Conservation (phyloP, 441 rosid genomes). For the Heliophila coronopifolia region DNA sequence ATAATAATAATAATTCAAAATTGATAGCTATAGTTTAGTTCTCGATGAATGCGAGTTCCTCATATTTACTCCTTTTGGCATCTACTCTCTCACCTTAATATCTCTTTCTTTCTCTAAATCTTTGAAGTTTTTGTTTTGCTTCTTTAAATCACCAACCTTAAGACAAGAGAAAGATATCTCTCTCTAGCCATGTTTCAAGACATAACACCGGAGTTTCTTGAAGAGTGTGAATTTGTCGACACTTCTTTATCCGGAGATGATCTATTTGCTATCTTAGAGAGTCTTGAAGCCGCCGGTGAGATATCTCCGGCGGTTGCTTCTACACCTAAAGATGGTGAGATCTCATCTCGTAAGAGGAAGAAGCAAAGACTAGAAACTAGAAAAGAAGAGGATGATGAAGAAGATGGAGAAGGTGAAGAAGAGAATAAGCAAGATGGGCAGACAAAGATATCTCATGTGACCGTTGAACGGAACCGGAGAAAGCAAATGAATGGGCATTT, state of each 20-base stretch:
- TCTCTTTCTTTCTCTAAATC: conserved; percentile 14
- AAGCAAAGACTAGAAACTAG: conserved; percentile 21
- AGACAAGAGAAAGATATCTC: not conserved
- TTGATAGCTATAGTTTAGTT: conserved; percentile 46
- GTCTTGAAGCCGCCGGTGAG: conserved; percentile 54
- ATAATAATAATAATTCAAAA: conserved; percentile 11
- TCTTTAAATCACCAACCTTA: not conserved
- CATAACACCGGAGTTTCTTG: conserved; percentile 41
- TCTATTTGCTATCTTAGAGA: conserved; percentile 65
- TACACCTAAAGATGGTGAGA: conserved; percentile 26
- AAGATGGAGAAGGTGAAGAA: conserved; percentile 23
- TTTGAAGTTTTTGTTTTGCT: conserved; percentile 19
- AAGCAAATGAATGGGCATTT: conserved; percentile 96
- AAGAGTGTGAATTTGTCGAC: conserved; percentile 51
- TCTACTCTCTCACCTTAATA: conserved; percentile 22
- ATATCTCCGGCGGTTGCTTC: conserved; percentile 36
- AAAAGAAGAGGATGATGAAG: conserved; percentile 21
- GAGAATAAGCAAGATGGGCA: conserved; percentile 53
- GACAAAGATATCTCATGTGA: conserved; percentile 66
- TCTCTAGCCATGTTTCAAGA: conserved; percentile 39
- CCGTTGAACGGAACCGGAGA: conserved; percentile 91
- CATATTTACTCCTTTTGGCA: conserved; percentile 37
- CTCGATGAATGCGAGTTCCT: conserved; percentile 28
- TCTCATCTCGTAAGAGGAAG: conserved; percentile 45
- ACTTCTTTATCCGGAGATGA: conserved; percentile 52